These are phyloP conservation scores for Gardenia jasminoides DNA, from an alignment of 257 asterid genomes.

Conservation along the genomic window DNA sequence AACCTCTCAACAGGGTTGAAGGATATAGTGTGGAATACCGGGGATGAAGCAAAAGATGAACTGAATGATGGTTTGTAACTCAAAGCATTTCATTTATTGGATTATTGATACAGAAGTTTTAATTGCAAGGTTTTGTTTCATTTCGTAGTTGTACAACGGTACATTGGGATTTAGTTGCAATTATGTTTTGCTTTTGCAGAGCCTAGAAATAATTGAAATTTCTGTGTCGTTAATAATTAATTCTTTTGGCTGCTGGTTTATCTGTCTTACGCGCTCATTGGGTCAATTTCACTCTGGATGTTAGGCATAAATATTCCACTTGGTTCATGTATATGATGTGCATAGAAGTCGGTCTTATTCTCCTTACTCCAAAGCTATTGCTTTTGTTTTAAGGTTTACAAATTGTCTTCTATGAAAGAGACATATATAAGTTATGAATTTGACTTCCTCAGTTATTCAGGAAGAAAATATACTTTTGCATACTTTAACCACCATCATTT, in stretches of 20 bases:
- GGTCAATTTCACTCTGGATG: not conserved
- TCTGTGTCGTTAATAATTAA: not conserved
- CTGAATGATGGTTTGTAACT: conserved; percentile 39
- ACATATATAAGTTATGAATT: not conserved
- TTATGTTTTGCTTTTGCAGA: not conserved
- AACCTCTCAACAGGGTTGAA: conserved; percentile 85
- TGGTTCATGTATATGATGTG: not conserved
- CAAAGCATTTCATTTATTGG: not conserved
- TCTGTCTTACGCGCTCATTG: no score
- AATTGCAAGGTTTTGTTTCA: not conserved
- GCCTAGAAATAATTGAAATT: not conserved
- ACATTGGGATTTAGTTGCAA: not conserved
- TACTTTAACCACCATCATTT: not conserved
- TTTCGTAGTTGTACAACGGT: not conserved
- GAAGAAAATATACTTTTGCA: not conserved
- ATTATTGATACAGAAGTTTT: not conserved
- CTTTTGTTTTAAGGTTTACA: not conserved
- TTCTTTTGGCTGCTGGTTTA: not conserved
- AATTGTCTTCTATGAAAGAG: not conserved
- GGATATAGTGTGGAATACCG: conserved; percentile 84
- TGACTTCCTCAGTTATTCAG: no score
- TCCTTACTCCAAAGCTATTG: not conserved
- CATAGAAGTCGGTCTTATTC: not conserved
- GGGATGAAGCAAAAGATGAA: conserved; percentile 53
- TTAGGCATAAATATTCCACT: no score